phyloP scores from a whole-genome alignment of 352 stramenopile species.

The Phytophthora pistaciae region DNA sequence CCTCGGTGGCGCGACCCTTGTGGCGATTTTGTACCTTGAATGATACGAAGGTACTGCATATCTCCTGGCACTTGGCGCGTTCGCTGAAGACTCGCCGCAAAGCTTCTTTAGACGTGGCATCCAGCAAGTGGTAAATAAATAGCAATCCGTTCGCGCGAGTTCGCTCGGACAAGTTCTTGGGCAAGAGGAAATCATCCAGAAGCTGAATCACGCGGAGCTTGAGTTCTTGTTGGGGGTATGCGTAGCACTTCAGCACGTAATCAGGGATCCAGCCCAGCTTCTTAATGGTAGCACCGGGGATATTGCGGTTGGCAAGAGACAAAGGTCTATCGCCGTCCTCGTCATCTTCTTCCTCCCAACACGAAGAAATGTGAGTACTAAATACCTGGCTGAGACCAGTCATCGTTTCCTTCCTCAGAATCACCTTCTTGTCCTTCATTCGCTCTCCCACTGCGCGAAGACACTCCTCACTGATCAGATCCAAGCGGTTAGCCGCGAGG shows the following conservation, averaged over 20 bases:
- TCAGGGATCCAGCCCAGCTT: constrained; percentile 88
- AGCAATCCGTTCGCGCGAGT: constrained; percentile 73
- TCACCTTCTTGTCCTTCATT: constrained; percentile 91
- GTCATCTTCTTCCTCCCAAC: constrained; percentile 47
- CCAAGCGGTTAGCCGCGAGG: constrained; percentile 74
- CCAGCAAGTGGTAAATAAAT: constrained; percentile 78
- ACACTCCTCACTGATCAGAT: constrained; percentile 71
- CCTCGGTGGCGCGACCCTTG: constrained; percentile 19
- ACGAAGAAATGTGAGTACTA: constrained; percentile 68
- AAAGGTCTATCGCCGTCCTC: constrained; percentile 23
- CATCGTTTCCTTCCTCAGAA: constrained; percentile 88
- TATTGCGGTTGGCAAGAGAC: constrained; percentile 36
- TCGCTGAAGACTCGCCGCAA: constrained; percentile 76
- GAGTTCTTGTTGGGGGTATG: constrained; percentile 86
- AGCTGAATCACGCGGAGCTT: constrained; percentile 86
- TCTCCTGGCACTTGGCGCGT: constrained; percentile 54
- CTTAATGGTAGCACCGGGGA: constrained; percentile 52
- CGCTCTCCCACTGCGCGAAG: constrained; percentile 82
- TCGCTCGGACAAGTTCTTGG: constrained; percentile 64
- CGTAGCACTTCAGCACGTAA: constrained; percentile 88
- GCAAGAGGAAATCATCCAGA: constrained; percentile 86
- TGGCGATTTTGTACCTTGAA: constrained; percentile 58
- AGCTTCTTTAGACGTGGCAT: constrained; percentile 72
- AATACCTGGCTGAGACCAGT: constrained; percentile 89
- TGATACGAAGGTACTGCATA: constrained; percentile 48